Base-by-base conservation (phyloP, 2,329 filamentous ascomycete species). In the Magnaporthiopsis incrustans region DNA sequence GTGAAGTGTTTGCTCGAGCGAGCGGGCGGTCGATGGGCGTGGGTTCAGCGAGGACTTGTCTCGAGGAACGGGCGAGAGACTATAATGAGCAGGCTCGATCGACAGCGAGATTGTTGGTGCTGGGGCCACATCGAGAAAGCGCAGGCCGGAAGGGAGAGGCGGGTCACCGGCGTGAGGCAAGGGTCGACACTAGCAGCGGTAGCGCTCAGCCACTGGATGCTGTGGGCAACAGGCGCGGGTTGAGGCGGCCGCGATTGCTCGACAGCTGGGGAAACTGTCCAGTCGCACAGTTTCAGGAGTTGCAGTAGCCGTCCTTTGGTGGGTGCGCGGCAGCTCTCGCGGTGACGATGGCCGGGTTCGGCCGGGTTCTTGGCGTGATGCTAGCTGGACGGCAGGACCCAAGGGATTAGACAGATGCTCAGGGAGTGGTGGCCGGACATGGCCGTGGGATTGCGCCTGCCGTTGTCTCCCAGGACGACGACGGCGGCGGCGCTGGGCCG, bases 251-350 rank as follows among this genome's bases (percentile, higher is more conserved):
- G 59, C 38, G 32, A 35, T 15, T 60, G 25, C 58, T 22, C 22
- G 26, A 32, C 30, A 35, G 32, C 32, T 22, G 30, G 32, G 32
- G 38, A 35, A 60, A 35, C 32, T 22, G 59, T 38, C 59, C 15
- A 30, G 59, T 60, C 32, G 59, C 14, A 60, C 59, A 32, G 59
- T 60, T 60, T 60, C 59, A 60, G 59, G 59, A 35, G 38, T 32
- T 60, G 59, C 59, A 60, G 59, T 60, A 60, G 59, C 38, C 38
- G 59, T 35, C 32, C 59, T n/a, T 35, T 60, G 12, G n/a, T 35
- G 59, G 38, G 30, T 60, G 59, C 59, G 59, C 32, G 59, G n/a
- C 26, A 35, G 59, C 32, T 25, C 22, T 35, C 6, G 38, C 14
- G 38, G 30, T 15, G 59, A 60, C 26, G 32, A 60, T 32, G 32